Evolutionary conservation across 306 rosid genomes (phyloP).

Genomic region (Elaeagnus macrophylla): DNA sequence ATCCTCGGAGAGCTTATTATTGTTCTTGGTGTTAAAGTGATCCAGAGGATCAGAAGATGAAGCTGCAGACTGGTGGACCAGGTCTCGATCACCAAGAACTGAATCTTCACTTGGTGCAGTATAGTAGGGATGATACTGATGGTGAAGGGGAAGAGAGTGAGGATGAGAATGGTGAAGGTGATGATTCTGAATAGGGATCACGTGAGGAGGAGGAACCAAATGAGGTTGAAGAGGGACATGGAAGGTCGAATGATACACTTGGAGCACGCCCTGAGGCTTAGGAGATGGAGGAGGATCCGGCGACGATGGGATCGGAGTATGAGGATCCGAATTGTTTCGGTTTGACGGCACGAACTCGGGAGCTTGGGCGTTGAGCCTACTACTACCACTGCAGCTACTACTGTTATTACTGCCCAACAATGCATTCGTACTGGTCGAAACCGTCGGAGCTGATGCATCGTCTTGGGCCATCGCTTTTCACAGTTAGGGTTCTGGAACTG

Average conservation of each 20-base stretch:
- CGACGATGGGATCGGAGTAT: slow-evolving; percentile 40
- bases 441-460: slow-evolving; percentile 42
- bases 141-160: slow-evolving; percentile 3
- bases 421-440: slow-evolving; percentile 33
- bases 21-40: slow-evolving; percentile 31
- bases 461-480: slow-evolving; percentile 41
- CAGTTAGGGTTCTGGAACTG: background rate
- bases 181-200: slow-evolving; percentile 28
- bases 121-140: slow-evolving; percentile 14
- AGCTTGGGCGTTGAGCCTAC: slow-evolving; percentile 91
- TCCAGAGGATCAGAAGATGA: slow-evolving; percentile 24
- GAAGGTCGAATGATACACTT: slow-evolving; percentile 28
- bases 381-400: background rate
- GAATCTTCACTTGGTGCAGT: slow-evolving; percentile 6
- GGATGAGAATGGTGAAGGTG: slow-evolving; percentile 33
- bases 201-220: slow-evolving; percentile 30
- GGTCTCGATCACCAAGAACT: slow-evolving; percentile 36
- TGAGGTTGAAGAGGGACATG: slow-evolving; percentile 41
- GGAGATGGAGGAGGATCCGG: slow-evolving; percentile 43
- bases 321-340: slow-evolving; percentile 8
- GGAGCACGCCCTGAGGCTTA: slow-evolving; percentile 44
- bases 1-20: slow-evolving; percentile 61
- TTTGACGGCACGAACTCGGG: slow-evolving; percentile 55
- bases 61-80: slow-evolving; percentile 31
- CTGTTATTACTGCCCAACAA: slow-evolving; percentile 21